Evolutionary conservation across 306 rosid genomes (phyloP), one percentile per base, ranked within the genome.

Genomic region (Prunus davidiana): DNA sequence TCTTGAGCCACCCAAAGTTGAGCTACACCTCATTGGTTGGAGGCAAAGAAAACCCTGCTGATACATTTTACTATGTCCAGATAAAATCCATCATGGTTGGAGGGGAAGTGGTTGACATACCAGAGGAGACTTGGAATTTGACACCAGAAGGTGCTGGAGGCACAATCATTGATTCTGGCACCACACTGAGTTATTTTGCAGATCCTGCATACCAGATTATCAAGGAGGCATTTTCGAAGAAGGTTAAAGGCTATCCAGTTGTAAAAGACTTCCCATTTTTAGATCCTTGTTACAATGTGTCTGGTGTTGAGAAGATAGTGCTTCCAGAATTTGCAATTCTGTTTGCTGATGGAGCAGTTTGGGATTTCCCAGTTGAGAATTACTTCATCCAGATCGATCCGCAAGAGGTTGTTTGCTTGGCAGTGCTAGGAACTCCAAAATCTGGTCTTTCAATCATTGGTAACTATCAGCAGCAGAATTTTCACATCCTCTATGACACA

Each of bases 401-500:
- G 2, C 87, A 79, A 12, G 87, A 82, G 50, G 83, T 95, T 24
- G 88, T 88, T 55, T 95, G 99, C 78, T 83, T 95, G 86, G 99
- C 97, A 18, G 82, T 95, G 57, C 47, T 92, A 78, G 97, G 95
- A 7, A 91, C 97, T 82, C 88, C 92, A 14, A 73, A 72, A 24
- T 86, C 90, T 51, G 89, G 87, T 16, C 90, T 95, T 70, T 92
- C 97, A 8, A 95, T 95, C 19, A 92, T 95, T 73, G 97, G 99
- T 15, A 95, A 95, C 79, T 95, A 95, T 73, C 99, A 95, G 90
- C 99, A 95, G 82, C 99, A 95, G 86, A 95, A 95, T 85, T 95
- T 95, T 52, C 97, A 92, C 45, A 84, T 95, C 72, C 74, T 91
- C 6, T 95, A 92, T 80, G 99, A 95, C 52, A 86, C 87, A 76